Evolutionary conservation across 108 stramenopile genomes (phyloP), one percentile per base, ranked within the genome.

Genomic region (Chaetoceros muelleri): DNA sequence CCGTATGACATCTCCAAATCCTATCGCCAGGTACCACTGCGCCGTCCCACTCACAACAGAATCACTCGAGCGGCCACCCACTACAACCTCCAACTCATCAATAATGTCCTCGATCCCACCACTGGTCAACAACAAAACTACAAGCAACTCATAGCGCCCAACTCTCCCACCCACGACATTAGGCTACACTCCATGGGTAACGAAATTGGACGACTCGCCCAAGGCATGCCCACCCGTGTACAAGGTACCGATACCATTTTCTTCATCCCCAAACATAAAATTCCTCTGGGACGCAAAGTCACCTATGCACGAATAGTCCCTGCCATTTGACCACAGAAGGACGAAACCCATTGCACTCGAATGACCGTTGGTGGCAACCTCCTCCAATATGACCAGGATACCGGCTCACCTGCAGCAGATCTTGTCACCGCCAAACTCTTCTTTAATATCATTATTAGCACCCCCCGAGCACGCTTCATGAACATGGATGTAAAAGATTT

Each of bases 261-360:
- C 44, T 65, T 55, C 52, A 48, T 60, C 13, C 3, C 53, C 2
- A n/a, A 24, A 25, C 47, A 10, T 23, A 57, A 31, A 30, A 59
- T 70, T 3, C 68, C 67, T 16, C 23, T 53, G 2, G 53, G 34
- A 17, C 7, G 44, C 1, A 66, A 7, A 21, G 60, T 60, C n/a
- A 67, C 66, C 1, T 67, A 75, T 44, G 25, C 10, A 5, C 61
- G 74, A 26, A 46, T 68, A 1, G 66, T 71, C 25, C 30, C 28
- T 24, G 61, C 55, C 17, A 50, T 18, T 17, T 46, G 45, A n/a
- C n/a, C n/a, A n/a, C n/a, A n/a, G n/a, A n/a, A n/a, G n/a, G n/a
- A n/a, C n/a, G n/a, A n/a, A n/a, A 7, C 55, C 46, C 7, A n/a
- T 53, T 20, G 71, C 19, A 45, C 61, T 28, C 54, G 70, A 16